phyloP scores from a whole-genome alignment of 2,329 filamentous ascomycete genomes.

The Colletotrichum higginsianum region DNA sequence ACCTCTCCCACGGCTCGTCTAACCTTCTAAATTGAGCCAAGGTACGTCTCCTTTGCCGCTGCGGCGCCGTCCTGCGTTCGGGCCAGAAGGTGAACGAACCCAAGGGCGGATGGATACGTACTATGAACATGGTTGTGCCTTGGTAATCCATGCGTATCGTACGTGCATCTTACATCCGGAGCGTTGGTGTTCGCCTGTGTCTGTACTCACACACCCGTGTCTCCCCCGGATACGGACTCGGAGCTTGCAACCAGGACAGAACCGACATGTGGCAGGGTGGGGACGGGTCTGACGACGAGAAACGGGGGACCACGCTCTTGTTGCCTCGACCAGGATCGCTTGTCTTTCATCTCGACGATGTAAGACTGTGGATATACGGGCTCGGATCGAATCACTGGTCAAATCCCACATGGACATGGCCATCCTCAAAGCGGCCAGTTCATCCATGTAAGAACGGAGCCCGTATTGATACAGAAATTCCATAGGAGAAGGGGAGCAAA shows the following conservation, averaged over 20 bases:
- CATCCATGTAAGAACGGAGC: slow-evolving; percentile 1
- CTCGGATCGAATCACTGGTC: slow-evolving; percentile 6
- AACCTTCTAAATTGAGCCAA: slow-evolving; percentile 39
- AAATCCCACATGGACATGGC: background rate
- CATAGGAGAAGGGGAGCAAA: background rate
- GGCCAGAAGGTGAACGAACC: too few species aligned
- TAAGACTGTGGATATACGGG: slow-evolving; percentile 11
- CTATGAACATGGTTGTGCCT: background rate
- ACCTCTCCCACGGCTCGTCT: slow-evolving; percentile 32
- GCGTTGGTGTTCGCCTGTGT: background rate
- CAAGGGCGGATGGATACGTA: background rate
- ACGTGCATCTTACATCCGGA: background rate
- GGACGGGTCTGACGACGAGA: slow-evolving; percentile 5
- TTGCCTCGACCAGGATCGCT: background rate
- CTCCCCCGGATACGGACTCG: slow-evolving; percentile 18
- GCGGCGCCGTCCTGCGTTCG: slow-evolving; percentile 15
- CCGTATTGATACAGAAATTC: slow-evolving; percentile 23
- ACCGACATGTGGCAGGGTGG: slow-evolving; percentile 5
- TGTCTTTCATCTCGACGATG: slow-evolving; percentile 10
- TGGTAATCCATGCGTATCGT: slow-evolving; percentile 3
- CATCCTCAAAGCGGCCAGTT: background rate
- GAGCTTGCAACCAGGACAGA: slow-evolving; percentile 12
- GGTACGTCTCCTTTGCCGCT: slow-evolving; percentile 29
- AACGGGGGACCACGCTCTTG: background rate
- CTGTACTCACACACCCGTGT: slow-evolving; percentile 3